Evolutionary conservation across 192 early-diverging fungal genomes (phyloP).

Genomic region (Umbelopsis ramanniana): DNA sequence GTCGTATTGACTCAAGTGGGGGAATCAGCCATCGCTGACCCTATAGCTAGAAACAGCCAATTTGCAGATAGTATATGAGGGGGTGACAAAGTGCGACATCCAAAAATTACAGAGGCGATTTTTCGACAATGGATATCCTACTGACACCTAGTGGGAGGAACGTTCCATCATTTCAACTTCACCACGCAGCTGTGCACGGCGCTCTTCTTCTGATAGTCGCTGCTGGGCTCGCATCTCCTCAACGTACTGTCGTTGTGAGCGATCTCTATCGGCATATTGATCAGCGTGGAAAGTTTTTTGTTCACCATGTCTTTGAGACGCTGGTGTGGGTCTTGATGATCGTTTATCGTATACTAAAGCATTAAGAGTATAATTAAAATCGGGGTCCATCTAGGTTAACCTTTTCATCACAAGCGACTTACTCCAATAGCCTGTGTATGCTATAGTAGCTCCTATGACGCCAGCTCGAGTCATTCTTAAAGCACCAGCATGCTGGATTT

Average conservation of each 20-base stretch:
- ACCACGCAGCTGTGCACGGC: slow-evolving; percentile 8
- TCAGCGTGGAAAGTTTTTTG: slow-evolving; percentile 4
- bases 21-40: too few relatives aligned
- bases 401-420: not conserved
- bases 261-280: slow-evolving; percentile 16
- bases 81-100: too few relatives aligned
- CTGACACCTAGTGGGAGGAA: not conserved
- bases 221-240: slow-evolving; percentile 1
- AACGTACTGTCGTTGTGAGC: slow-evolving; percentile 5
- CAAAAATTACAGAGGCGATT: not conserved
- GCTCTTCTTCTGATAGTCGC: not conserved
- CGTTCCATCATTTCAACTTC: slow-evolving; percentile 20
- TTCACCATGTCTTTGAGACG: not conserved
- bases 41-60: too few relatives aligned
- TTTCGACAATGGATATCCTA: not conserved
- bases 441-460: slow-evolving; percentile 11
- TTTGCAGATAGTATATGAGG: too few relatives aligned
- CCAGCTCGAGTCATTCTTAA: slow-evolving; percentile 13
- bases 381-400: not conserved
- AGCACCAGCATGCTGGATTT: slow-evolving; percentile 3
- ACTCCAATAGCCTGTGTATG: slow-evolving; percentile 25
- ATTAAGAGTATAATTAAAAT: not conserved
- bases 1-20: too few relatives aligned
- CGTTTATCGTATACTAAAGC: slow-evolving; percentile 31
- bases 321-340: slow-evolving; percentile 22